phyloP scores from a whole-genome alignment of 2,329 filamentous ascomycete species.

The Penicillium occitanis region DNA sequence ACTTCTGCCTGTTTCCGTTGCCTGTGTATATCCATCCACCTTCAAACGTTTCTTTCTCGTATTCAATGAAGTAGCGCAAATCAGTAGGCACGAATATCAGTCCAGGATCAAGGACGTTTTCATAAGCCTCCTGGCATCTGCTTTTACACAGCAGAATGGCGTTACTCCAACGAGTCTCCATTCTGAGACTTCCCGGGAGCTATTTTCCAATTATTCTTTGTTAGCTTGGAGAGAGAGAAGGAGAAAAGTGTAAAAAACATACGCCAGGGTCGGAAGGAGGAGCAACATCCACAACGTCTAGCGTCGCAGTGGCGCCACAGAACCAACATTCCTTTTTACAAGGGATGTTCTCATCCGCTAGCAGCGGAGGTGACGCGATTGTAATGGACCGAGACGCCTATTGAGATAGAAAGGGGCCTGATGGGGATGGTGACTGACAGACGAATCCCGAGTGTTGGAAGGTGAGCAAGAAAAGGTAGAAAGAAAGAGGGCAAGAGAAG shows the following conservation, averaged over 20 bases:
- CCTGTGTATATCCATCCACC: too few species aligned
- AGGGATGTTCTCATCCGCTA: background rate
- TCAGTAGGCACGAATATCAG: background rate
- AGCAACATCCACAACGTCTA: background rate
- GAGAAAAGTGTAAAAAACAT: background rate
- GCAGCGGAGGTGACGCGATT: background rate
- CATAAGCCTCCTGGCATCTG: background rate
- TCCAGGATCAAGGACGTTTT: background rate
- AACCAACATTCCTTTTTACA: background rate
- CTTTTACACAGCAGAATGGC: background rate
- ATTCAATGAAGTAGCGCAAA: background rate
- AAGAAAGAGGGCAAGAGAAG: background rate
- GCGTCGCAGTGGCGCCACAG: background rate
- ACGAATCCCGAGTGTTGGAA: background rate
- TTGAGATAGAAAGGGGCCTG: background rate
- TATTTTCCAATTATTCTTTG: background rate
- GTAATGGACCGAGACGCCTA: background rate
- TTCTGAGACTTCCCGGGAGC: background rate
- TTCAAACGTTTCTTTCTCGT: background rate
- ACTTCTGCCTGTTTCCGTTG: too few species aligned
- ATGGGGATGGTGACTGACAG: background rate
- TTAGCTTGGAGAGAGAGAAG: background rate
- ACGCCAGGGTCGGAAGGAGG: background rate
- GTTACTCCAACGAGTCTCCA: background rate
- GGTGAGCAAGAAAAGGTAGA: background rate